A percentile compares a stretch with the other conserved stretches of the same genome.
phyloP scores from a whole-genome alignment of 2,329 filamentous ascomycete species.

The Pseudogymnoascus sp. region DNA sequence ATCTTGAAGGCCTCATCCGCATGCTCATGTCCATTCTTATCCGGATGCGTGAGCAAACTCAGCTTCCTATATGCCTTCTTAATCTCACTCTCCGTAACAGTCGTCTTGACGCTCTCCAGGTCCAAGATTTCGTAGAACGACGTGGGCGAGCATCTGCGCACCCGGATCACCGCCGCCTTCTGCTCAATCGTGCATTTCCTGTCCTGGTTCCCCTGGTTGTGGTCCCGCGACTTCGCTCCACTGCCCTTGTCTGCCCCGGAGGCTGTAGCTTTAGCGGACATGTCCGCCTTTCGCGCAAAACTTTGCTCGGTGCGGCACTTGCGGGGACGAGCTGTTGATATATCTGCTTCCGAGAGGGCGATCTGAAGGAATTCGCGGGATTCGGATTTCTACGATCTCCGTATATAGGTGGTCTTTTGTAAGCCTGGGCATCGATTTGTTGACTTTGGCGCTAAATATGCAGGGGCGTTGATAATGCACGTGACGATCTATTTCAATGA shows the following conservation, averaged over 20 bases:
- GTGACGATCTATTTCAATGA: slow-evolving; percentile 5
- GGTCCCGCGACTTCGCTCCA: slow-evolving; percentile 37
- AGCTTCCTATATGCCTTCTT: slow-evolving; percentile 98
- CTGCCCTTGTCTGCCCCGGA: slow-evolving; percentile 37
- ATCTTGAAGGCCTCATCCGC: slow-evolving; percentile 99
- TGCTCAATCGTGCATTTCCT: slow-evolving; percentile 83
- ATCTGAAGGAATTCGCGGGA: slow-evolving; percentile 12
- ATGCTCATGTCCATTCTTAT: slow-evolving; percentile 95
- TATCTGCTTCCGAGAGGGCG: slow-evolving; percentile 2
- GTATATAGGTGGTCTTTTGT: slow-evolving; percentile 10
- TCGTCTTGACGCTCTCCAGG: slow-evolving; percentile 56
- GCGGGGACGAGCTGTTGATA: neutral
- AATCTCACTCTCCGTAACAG: slow-evolving; percentile 74
- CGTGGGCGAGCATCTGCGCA: slow-evolving; percentile 75
- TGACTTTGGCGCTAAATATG: slow-evolving; percentile 10
- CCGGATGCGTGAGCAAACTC: slow-evolving; percentile 89
- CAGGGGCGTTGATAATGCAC: slow-evolving; percentile 10
- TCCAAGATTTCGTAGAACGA: slow-evolving; percentile 94
- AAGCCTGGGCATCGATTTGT: slow-evolving; percentile 10
- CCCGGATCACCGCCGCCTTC: slow-evolving; percentile 82
- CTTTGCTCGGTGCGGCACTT: neutral
- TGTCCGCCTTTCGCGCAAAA: slow-evolving; percentile 4
- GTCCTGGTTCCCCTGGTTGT: slow-evolving; percentile 52
- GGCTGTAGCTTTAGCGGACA: slow-evolving; percentile 31
- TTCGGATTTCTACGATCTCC: slow-evolving; percentile 7